Conservation (phyloP, 2,329 filamentous ascomycete species). For the Chrysosporium keratinophilum region DNA sequence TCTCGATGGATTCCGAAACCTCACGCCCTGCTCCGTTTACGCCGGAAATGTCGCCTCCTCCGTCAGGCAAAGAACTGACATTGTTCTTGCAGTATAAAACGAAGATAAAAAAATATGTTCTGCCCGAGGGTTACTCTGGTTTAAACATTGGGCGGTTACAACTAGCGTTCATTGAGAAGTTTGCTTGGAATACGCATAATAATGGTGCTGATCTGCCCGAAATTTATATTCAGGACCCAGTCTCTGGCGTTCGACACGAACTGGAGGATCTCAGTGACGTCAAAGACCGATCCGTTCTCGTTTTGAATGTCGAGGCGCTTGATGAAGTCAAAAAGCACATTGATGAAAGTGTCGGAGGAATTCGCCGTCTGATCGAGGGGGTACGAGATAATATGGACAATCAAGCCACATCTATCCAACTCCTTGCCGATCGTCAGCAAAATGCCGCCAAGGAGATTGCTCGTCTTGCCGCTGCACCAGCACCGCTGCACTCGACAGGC, state of each 20-base stretch:
- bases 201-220: conserved; percentile 89
- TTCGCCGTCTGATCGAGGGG: conserved; percentile 74
- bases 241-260: conserved; percentile 94
- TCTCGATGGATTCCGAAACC: conserved; percentile 8
- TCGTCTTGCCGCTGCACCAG: conserved; percentile 46
- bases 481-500: conserved; percentile 23
- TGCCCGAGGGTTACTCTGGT: conserved; percentile 72
- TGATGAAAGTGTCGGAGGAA: conserved; percentile 73
- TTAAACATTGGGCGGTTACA: conserved; percentile 81
- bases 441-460: conserved; percentile 83
- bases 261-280: conserved; percentile 86
- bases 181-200: conserved; percentile 95
- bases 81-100: conserved; percentile 94
- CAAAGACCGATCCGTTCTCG: conserved; percentile 90
- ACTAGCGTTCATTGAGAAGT: conserved; percentile 96
- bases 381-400: conserved; percentile 75
- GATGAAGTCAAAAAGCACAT: conserved; percentile 96
- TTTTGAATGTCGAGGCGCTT: conserved; percentile 80
- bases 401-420: conserved; percentile 69
- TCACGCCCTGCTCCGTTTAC: conserved; percentile 35
- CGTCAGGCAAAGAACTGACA: conserved; percentile 75
- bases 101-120: conserved; percentile 90
- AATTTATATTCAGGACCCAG: conserved; percentile 92
- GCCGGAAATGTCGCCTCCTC: conserved; percentile 55
- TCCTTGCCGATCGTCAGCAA: conserved; percentile 81